These are phyloP conservation scores for Piloderma croceum DNA, from an alignment of 768 basidiomycete species.

Conservation along the genomic window DNA sequence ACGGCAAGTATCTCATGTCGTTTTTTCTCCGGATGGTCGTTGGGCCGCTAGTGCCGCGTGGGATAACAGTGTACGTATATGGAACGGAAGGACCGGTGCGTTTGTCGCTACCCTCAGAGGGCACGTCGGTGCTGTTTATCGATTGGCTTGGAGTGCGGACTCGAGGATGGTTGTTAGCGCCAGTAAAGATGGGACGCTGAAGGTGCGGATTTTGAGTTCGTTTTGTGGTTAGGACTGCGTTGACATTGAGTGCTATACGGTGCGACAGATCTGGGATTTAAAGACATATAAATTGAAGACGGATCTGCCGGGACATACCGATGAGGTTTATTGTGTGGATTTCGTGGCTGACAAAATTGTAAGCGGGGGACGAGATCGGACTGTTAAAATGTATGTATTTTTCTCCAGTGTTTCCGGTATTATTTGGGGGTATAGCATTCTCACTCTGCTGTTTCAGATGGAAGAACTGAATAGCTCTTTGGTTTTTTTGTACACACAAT, in stretches of 20 bases:
- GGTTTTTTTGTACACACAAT: too few relatives aligned
- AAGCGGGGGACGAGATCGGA: constrained; percentile 89
- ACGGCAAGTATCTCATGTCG: constrained; percentile 88
- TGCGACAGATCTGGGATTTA: constrained; percentile 83
- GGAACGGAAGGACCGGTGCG: constrained; percentile 82
- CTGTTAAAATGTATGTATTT: constrained; percentile 80
- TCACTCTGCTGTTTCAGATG: constrained; percentile 12
- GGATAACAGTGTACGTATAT: constrained; percentile 86
- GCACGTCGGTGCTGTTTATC: constrained; percentile 91
- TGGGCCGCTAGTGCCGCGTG: constrained; percentile 89
- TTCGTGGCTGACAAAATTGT: constrained; percentile 99
- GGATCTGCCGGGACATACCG: constrained; percentile 93
- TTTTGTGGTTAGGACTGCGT: background rate
- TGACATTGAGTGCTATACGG: background rate
- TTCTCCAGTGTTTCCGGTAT: too few relatives aligned
- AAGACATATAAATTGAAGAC: constrained; percentile 93
- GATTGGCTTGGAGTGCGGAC: constrained; percentile 94
- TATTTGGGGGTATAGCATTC: too few relatives aligned
- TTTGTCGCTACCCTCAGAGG: constrained; percentile 89
- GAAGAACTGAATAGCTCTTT: too few relatives aligned
- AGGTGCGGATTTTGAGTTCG: constrained; percentile 45
- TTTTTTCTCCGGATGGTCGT: constrained; percentile 90
- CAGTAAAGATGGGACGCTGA: constrained; percentile 93
- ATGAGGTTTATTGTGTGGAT: constrained; percentile 98
- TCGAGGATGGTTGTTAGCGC: constrained; percentile 88